phyloP scores from a whole-genome alignment of 768 basidiomycete species.

The Boletellus ananas region DNA sequence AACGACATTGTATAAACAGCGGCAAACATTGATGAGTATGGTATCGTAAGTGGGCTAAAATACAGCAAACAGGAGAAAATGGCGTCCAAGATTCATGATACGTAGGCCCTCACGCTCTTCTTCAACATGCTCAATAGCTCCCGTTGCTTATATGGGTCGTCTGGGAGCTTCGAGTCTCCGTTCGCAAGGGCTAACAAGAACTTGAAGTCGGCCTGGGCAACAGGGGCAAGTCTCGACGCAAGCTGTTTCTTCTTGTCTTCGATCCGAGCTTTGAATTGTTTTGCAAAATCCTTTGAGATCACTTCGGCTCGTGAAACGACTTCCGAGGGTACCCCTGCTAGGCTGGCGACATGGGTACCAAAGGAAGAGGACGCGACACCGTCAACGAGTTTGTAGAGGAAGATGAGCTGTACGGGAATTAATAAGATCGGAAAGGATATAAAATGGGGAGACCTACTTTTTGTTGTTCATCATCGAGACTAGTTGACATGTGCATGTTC shows the following conservation, averaged over 20 bases:
- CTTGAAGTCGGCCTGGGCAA: constrained; percentile 86
- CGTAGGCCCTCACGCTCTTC: constrained; percentile 32
- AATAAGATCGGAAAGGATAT: neutral
- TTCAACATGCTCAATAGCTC: constrained; percentile 57
- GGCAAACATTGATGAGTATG: neutral
- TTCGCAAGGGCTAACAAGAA: constrained; percentile 66
- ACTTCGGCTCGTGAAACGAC: constrained; percentile 88
- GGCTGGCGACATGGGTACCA: constrained; percentile 90
- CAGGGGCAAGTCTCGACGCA: constrained; percentile 64
- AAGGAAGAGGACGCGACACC: constrained; percentile 87
- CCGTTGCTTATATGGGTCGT: constrained; percentile 47
- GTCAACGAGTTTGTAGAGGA: constrained; percentile 90
- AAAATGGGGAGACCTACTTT: constrained; percentile 48
- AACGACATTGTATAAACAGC: constrained; percentile 4
- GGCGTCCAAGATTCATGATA: constrained; percentile 10
- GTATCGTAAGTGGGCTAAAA: constrained; percentile 11
- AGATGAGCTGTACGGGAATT: constrained; percentile 59
- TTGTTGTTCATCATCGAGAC: constrained; percentile 88
- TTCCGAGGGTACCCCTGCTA: constrained; percentile 84
- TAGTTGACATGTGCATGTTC: constrained; percentile 94
- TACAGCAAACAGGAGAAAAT: constrained; percentile 7
- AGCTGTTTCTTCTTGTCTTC: constrained; percentile 53
- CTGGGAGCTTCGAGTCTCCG: constrained; percentile 50
- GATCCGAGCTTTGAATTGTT: constrained; percentile 79
- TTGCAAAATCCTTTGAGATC: constrained; percentile 82